phyloP scores from a whole-genome alignment of 495 filamentous ascomycete species.

The Neurospora terricola region DNA sequence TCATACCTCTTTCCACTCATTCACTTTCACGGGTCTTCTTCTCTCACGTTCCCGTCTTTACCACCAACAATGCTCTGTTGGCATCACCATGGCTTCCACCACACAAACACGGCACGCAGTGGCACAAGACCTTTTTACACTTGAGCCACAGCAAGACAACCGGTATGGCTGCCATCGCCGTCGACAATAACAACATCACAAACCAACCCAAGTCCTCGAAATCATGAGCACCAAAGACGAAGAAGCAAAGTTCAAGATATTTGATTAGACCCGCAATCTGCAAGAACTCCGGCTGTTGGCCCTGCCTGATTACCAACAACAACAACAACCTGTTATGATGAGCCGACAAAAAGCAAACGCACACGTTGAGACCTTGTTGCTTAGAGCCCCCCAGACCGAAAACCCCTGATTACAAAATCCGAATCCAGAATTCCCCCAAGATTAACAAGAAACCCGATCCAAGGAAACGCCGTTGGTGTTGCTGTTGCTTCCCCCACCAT shows the following conservation, averaged over 20 bases:
- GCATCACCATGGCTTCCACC: neutral
- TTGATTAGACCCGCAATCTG: neutral
- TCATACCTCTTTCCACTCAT: neutral
- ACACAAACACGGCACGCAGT: neutral
- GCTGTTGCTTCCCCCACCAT: neutral
- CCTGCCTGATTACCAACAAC: neutral
- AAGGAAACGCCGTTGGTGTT: neutral
- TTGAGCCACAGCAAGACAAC: neutral
- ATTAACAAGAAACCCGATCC: neutral
- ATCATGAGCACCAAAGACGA: neutral
- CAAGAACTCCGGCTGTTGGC: neutral
- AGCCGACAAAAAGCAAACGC: neutral
- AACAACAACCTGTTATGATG: neutral
- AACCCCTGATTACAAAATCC: neutral
- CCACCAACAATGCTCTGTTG: neutral
- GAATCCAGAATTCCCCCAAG: neutral
- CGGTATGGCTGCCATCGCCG: neutral
- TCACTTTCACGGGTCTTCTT: neutral
- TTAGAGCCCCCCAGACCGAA: neutral
- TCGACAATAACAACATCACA: neutral
- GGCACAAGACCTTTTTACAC: neutral
- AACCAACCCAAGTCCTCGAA: neutral
- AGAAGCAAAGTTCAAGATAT: neutral
- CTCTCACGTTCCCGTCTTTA: neutral
- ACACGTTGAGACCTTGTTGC: neutral